A percentile compares a stretch with the other conserved stretches of the same genome.
phyloP scores from a whole-genome alignment of 495 filamentous ascomycete genomes.

The Podospora pseudocomata region DNA sequence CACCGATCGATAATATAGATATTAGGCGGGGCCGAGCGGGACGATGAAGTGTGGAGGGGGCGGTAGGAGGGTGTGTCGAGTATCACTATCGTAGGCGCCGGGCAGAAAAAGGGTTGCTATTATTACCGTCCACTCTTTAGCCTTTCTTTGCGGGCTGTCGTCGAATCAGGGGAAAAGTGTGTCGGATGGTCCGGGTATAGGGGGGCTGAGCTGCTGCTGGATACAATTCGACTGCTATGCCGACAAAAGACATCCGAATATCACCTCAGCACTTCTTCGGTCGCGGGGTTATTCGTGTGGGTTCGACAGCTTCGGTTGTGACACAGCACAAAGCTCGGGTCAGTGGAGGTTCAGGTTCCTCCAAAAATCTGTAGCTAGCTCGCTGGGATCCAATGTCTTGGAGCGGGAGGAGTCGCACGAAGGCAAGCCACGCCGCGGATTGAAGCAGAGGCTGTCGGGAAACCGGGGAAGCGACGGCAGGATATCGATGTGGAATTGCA shows the following conservation, averaged over 20 bases:
- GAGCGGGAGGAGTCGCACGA: conserved; percentile 1
- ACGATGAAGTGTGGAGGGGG: conserved; percentile 7
- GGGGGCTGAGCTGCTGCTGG: conserved; percentile 26
- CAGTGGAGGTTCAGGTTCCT: neutral
- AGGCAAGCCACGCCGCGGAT: conserved; percentile 4
- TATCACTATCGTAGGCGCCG: conserved; percentile 20
- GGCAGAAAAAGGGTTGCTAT: conserved; percentile 25
- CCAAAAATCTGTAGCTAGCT: neutral
- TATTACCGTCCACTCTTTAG: conserved; percentile 26
- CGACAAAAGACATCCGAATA: conserved; percentile 7
- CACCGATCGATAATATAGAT: neutral
- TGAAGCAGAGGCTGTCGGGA: neutral
- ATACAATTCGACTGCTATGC: neutral
- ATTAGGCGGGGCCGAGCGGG: conserved; percentile 3
- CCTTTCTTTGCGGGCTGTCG: conserved; percentile 6
- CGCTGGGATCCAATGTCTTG: conserved; percentile 4
- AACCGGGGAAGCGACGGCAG: neutral
- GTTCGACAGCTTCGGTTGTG: conserved; percentile 10
- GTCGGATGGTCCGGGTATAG: conserved; percentile 20
- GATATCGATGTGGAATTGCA: neutral
- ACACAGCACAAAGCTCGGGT: conserved; percentile 5
- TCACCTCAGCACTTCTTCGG: conserved; percentile 9
- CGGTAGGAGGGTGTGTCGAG: conserved; percentile 1
- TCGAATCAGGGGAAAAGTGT: conserved; percentile 24
- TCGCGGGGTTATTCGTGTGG: neutral